Conservation (phyloP, 1,284 basidiomycete species). For the Pascua guehoae region DNA sequence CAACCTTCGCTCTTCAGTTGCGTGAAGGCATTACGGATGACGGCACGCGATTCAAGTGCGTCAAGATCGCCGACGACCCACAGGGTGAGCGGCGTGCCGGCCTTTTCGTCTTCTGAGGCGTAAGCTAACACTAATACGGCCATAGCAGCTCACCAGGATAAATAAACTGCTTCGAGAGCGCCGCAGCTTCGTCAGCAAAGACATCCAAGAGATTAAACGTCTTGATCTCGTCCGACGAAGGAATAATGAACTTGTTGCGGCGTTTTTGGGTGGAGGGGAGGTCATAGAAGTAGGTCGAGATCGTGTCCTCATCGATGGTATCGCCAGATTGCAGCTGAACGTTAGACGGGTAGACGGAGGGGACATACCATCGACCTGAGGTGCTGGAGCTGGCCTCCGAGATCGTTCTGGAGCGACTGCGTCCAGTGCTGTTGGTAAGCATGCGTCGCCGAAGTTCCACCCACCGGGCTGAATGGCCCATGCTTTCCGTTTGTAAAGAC, state of each 20-base stretch:
- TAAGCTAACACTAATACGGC: conserved; percentile 23
- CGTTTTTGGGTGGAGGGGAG: conserved; percentile 66
- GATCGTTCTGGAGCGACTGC: conserved; percentile 59
- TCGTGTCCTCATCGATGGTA: conserved; percentile 49
- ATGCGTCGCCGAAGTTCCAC: conserved; percentile 29
- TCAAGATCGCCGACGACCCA: conserved; percentile 80
- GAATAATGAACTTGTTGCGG: conserved; percentile 58
- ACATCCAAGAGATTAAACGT: conserved; percentile 31
- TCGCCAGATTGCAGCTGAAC: neutral
- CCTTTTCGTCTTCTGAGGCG: conserved; percentile 3
- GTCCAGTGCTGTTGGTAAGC: conserved; percentile 55
- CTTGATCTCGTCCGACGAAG: conserved; percentile 28
- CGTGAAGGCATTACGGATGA: conserved; percentile 62
- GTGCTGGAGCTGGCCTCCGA: conserved; percentile 61
- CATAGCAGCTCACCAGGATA: conserved; percentile 57
- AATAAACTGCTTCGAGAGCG: conserved; percentile 54
- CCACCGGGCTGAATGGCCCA: conserved; percentile 65
- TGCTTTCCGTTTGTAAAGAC: conserved; percentile 86
- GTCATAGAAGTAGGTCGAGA: conserved; percentile 83
- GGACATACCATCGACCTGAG: conserved; percentile 64
- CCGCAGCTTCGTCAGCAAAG: conserved; percentile 25
- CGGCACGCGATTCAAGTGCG: conserved; percentile 55
- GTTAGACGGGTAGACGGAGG: neutral
- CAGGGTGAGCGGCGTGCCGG: conserved; percentile 52
- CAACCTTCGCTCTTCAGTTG: conserved; percentile 52